A percentile compares a stretch with the other conserved stretches of the same genome.
These are phyloP conservation scores for Amaranthus palmeri DNA, from an alignment of 148 eudicot genomes.

Conservation along the genomic window DNA sequence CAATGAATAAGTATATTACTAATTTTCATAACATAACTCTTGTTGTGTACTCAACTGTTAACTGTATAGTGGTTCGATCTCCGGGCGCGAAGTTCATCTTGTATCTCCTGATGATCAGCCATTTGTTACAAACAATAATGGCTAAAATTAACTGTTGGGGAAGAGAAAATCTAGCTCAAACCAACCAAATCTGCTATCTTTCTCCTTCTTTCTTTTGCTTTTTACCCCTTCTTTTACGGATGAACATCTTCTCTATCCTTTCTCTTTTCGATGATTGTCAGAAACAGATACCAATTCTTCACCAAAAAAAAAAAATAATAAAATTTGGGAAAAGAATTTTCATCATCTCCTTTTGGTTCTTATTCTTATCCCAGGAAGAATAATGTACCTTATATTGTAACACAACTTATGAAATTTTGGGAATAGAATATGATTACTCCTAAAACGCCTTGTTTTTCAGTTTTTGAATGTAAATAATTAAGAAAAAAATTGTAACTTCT, in stretches of 20 bases:
- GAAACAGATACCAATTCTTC: neutral
- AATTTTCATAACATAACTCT: no score
- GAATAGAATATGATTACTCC: neutral
- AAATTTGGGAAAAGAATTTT: neutral
- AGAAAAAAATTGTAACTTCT: neutral
- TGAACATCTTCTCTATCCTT: neutral
- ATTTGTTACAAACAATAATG: conserved; percentile 5
- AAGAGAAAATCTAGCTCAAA: conserved; percentile 20
- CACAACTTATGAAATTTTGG: neutral
- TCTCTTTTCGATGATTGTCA: neutral
- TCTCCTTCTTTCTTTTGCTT: neutral
- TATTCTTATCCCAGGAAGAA: conserved; percentile 10
- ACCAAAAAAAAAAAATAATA: no score
- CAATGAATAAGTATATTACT: no score
- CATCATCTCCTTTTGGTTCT: neutral
- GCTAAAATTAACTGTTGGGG: neutral
- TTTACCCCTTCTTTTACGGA: neutral
- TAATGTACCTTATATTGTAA: neutral
- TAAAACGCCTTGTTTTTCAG: neutral
- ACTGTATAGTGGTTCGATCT: conserved; percentile 8
- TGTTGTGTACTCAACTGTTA: no score
- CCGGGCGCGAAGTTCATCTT: neutral
- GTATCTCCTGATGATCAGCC: neutral
- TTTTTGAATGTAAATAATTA: neutral
- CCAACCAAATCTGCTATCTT: neutral